These are phyloP conservation scores for Diutina siamensis DNA, from an alignment of 1,139 yeast species.

Conservation along the genomic window DNA sequence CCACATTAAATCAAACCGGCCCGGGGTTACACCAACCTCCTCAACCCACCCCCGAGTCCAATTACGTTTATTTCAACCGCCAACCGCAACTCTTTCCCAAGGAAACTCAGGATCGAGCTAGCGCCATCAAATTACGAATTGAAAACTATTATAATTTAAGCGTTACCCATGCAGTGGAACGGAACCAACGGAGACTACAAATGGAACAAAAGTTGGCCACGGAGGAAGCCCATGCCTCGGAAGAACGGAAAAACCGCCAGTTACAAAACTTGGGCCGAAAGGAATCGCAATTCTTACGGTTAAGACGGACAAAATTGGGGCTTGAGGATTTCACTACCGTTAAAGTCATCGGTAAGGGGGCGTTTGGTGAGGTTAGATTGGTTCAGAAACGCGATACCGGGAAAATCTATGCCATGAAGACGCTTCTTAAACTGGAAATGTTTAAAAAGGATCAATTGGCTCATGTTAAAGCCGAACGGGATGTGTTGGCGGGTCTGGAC, in stretches of 20 bases:
- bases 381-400: slow-evolving; percentile 81
- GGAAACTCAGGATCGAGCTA: slow-evolving; percentile 59
- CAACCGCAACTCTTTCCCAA: slow-evolving; percentile 70
- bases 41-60: too few relatives aligned
- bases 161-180: slow-evolving; percentile 68
- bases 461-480: slow-evolving; percentile 79
- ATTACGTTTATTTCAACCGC: slow-evolving; percentile 69
- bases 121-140: slow-evolving; percentile 57
- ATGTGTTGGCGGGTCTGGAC: slow-evolving; percentile 73
- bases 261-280: slow-evolving; percentile 59
- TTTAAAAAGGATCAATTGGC: slow-evolving; percentile 75
- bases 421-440: slow-evolving; percentile 69
- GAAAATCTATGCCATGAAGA: slow-evolving; percentile 78
- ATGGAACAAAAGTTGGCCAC: slow-evolving; percentile 54
- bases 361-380: slow-evolving; percentile 73
- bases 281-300: slow-evolving; percentile 65
- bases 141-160: slow-evolving; percentile 71
- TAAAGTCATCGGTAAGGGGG: slow-evolving; percentile 79
- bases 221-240: slow-evolving; percentile 53
- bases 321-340: slow-evolving; percentile 69
- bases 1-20: too few relatives aligned
- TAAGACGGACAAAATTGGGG: slow-evolving; percentile 64
- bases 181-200: slow-evolving; percentile 68
- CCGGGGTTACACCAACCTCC: too few relatives aligned
- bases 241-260: slow-evolving; percentile 66